Base-by-base conservation (phyloP, 1,284 basidiomycete species). In the Gomphus sp. region DNA sequence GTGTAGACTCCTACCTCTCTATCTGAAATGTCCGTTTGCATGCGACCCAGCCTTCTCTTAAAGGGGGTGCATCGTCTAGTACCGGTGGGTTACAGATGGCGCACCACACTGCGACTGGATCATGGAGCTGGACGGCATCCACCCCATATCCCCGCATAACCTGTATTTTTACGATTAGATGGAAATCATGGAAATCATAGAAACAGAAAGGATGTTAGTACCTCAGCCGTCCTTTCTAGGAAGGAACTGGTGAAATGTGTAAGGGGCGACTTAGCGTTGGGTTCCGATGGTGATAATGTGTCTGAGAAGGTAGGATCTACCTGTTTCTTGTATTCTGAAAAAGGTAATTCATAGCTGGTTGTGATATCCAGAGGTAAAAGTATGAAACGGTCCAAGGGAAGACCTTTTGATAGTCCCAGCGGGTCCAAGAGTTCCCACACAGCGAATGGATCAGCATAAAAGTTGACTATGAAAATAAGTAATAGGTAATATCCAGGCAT, bases 361-460 rank as follows among this genome's bases (percentile, higher is more conserved):
- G 92, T 93, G 62, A 93, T 80, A 69, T 96, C 91, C 56, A 95
- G 74, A 1, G 93, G 86, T 52, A 88, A 73, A 60, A 95, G 74
- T 58, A 89, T 66, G 66, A 94, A 81, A 3, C 84, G 78, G 52
- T 84, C 80, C 36, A 82, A 73, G 11, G 84, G 86, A 33, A 89
- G 66, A 48, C 77, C 76, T 28, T 66, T 64, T 45, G 69, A 66
- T 5, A 72, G 67, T 10, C 67, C 61, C 1, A 64, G 43, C 4
- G 80, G 75, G 43, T 77, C 68, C 31, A 89, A 72, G 0, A 89
- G 70, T 53, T 87, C 79, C 56, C 81, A 80, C 9, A 89, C 91
- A 0, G 94, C 92, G 66, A 80, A 92, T 2, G 95, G 93, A 67
- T 98, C 95, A 3, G 94, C 93, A 64, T 89, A 97, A 68, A 90